Evolutionary conservation across 345 rosid genomes (phyloP).

Genomic region (Mallotus nudiflorus): DNA sequence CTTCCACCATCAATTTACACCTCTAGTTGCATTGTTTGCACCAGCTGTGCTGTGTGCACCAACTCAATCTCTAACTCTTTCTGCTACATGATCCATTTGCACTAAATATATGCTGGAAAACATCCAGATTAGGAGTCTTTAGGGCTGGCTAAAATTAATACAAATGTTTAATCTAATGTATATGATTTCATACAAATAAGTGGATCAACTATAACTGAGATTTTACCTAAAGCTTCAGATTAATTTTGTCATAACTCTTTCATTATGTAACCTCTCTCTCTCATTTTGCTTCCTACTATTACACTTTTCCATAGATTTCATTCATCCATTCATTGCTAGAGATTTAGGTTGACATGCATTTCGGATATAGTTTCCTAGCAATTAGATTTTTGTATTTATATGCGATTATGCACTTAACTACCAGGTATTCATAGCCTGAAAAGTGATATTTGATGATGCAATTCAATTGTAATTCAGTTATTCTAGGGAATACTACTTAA

Average conservation of each 20-base stretch:
- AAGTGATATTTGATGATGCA: neutral
- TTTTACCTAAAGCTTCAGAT: neutral
- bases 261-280: neutral
- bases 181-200: neutral
- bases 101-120: neutral
- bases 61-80: neutral
- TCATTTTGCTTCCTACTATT: neutral
- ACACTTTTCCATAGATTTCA: neutral
- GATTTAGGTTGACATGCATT: neutral
- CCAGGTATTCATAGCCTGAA: neutral
- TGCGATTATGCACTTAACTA: neutral
- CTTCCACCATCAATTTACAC: neutral
- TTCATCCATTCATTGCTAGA: neutral
- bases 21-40: neutral
- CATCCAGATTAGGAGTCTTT: neutral
- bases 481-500: neutral
- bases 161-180: neutral
- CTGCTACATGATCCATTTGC: neutral
- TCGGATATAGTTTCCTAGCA: neutral
- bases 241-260: neutral
- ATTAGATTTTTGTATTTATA: too few relatives aligned
- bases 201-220: neutral
- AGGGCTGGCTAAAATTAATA: neutral
- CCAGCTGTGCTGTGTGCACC: neutral
- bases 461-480: slow-evolving; percentile 8